Base-by-base conservation (phyloP, 805 yeast species). In the Pichia nakasei region DNA sequence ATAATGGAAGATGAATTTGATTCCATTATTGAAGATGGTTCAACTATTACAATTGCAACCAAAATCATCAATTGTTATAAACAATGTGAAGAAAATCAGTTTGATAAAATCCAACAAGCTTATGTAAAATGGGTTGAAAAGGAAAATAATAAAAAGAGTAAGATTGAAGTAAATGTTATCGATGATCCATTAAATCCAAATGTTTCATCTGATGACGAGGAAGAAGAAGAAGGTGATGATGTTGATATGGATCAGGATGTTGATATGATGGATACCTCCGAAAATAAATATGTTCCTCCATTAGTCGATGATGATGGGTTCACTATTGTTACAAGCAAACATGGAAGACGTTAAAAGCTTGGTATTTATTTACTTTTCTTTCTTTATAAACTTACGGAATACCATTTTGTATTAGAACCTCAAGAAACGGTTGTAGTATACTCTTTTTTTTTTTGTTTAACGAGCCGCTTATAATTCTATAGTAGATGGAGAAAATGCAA, bases 1-100 rank as follows among this genome's bases (percentile, higher is more conserved):
- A 93, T 95, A 22, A 86, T 93, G 96, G 79, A 80, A 47, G 98
- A 91, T 64, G 99, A 93, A 62, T 93, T 91, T 57, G 97, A 87
- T 46, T 83, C 82, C 9, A 73, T 78, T 37, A 77, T 93, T 36
- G 97, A 93, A 55, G 95, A 91, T 58, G 95, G 86, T 53, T 79
- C 95, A 9, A 91, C 95, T 0, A 69, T 82, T 43, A 75, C 76
- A 8, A 75, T 86, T 27, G 95, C 91, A 5, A 77, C 72, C 38
- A 70, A 72, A 46, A 72, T 93, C 19, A 61, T 88, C 44, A 72
- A 75, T 42, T 57, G 80, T 18, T 91, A 86, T 65, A 74, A 73
- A 49, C 79, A 85, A 43, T 83, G 88, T 51, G 61, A 65, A 2
- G 65, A 64, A 9, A 65, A 70, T 21, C 66, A 82, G 43, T 87